Percentiles rank a stretch among this genome's conserved stretches.
Evolutionary conservation across 2,329 filamentous ascomycete species (phyloP).

Genomic region (Penicillium janthinellum): DNA sequence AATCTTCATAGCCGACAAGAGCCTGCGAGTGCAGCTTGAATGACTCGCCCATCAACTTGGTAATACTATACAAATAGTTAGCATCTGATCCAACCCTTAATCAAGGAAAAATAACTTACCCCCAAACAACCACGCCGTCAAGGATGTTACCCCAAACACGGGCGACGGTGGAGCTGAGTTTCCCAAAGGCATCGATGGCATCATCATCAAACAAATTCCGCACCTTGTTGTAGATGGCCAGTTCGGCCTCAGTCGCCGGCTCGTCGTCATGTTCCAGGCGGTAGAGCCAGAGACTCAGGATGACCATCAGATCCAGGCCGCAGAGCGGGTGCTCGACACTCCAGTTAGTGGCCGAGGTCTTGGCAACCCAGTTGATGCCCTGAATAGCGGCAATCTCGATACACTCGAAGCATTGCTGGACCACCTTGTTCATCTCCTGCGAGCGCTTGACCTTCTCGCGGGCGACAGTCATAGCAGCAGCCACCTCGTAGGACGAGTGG

Average conservation of each 20-base stretch:
- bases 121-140: constrained; percentile 98
- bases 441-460: constrained; percentile 93
- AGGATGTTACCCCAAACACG: constrained; percentile 97
- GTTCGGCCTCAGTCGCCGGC: constrained; percentile 53
- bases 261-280: constrained; percentile 99
- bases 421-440: constrained; percentile 97
- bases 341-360: constrained; percentile 97
- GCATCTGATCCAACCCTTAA: neutral
- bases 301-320: constrained; percentile 95
- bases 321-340: constrained; percentile 97
- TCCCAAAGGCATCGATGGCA: constrained; percentile 77
- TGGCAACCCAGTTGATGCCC: constrained; percentile 96
- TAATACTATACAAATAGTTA: constrained; percentile 40
- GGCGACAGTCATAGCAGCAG: constrained; percentile 91
- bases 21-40: constrained; percentile 97
- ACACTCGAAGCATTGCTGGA: constrained; percentile 96
- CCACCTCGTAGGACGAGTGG: constrained; percentile 96
- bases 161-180: constrained; percentile 92
- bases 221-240: constrained; percentile 64
- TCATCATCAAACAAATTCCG: constrained; percentile 85
- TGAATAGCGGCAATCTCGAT: constrained; percentile 94
- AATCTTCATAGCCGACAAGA: constrained; percentile 88
- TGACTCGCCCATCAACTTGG: constrained; percentile 92
- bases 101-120: constrained; percentile 58
- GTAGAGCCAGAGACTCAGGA: constrained; percentile 96